These are phyloP conservation scores for Colletotrichum eremochloae DNA, from an alignment of 2,329 filamentous ascomycete genomes.

Conservation along the genomic window DNA sequence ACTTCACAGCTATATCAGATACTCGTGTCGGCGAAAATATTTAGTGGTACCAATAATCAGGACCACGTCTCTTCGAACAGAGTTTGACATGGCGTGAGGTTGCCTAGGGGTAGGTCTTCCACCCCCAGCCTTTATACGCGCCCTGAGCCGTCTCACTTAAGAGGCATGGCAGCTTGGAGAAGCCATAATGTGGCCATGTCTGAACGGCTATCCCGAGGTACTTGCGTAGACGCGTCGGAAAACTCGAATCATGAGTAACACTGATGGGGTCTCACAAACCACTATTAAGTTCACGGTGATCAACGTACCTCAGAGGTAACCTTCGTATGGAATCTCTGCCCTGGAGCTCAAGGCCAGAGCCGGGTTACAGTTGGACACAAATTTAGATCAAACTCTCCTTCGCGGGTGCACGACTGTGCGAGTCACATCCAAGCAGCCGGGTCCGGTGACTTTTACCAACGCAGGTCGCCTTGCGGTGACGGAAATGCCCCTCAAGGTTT, in stretches of 20 bases:
- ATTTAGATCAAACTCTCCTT: background rate
- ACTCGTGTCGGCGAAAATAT: background rate
- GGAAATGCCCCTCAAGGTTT: background rate
- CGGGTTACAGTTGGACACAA: conserved; percentile 13
- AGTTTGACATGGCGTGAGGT: conserved; percentile 4
- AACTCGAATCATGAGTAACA: background rate
- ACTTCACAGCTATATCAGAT: background rate
- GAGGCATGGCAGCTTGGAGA: background rate
- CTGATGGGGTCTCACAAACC: background rate
- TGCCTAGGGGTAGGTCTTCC: background rate
- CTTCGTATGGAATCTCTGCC: background rate
- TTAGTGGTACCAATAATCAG: background rate
- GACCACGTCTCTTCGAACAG: background rate
- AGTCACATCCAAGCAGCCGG: conserved; percentile 3
- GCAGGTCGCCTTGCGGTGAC: background rate
- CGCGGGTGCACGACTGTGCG: background rate
- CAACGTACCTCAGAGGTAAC: background rate
- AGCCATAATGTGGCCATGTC: background rate
- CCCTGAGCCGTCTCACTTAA: background rate
- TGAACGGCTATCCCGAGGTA: background rate
- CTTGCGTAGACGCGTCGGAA: background rate
- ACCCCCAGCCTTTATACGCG: background rate
- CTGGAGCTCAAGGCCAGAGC: background rate
- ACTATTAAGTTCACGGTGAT: background rate
- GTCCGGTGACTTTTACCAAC: background rate